These are phyloP conservation scores for Elsinoe perseae DNA, from an alignment of 2,329 filamentous ascomycete species.

Conservation along the genomic window DNA sequence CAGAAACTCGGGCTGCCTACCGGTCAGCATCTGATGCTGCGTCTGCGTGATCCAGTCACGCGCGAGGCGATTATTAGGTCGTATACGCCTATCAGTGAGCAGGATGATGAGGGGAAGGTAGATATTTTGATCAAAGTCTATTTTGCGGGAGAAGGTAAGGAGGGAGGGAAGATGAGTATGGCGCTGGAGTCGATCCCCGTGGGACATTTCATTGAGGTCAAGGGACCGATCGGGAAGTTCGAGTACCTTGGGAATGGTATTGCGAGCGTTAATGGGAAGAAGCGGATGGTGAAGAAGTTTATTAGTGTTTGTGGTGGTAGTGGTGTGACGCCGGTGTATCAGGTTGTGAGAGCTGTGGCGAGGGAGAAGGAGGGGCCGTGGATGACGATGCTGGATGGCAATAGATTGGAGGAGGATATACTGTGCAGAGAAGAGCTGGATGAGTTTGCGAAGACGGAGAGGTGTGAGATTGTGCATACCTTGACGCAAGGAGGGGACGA, in stretches of 20 bases:
- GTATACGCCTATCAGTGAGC: constrained; percentile 76
- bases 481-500: constrained; percentile 54
- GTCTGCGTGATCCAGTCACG: constrained; percentile 63
- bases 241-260: constrained; percentile 63
- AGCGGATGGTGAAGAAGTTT: constrained; percentile 56
- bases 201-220: constrained; percentile 71
- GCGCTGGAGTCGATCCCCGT: constrained; percentile 65
- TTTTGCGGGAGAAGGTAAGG: constrained; percentile 47
- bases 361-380: constrained; percentile 57
- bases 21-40: constrained; percentile 82
- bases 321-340: constrained; percentile 89
- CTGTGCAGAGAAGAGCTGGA: constrained; percentile 69
- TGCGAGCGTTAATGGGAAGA: constrained; percentile 53
- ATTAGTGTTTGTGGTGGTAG: constrained; percentile 82
- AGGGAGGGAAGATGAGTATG: constrained; percentile 74
- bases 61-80: constrained; percentile 70
- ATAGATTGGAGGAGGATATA: constrained; percentile 72
- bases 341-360: constrained; percentile 69
- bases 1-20: constrained; percentile 71
- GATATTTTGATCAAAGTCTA: constrained; percentile 81
- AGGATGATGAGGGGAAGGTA: constrained; percentile 53
- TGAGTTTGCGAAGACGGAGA: constrained; percentile 45
- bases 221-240: constrained; percentile 81
- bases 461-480: constrained; percentile 60
- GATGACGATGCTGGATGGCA: constrained; percentile 72